Percentiles rank a stretch among this genome's conserved stretches.
These are phyloP conservation scores for Achaetomiella virescens DNA, from an alignment of 495 filamentous ascomycete genomes.

Conservation along the genomic window DNA sequence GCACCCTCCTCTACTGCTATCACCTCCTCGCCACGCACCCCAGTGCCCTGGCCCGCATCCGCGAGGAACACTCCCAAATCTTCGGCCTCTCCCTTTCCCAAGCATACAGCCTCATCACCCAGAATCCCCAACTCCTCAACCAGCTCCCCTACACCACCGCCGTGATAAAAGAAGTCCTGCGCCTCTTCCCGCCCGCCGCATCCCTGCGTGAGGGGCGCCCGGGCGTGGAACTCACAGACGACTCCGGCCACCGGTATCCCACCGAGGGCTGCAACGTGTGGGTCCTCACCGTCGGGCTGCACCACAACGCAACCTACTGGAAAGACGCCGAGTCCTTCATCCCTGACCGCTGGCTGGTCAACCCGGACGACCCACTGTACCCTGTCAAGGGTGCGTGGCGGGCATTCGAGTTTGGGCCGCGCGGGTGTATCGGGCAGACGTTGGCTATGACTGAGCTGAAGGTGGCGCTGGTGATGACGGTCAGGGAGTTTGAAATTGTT, in stretches of 20 bases:
- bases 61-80: constrained; percentile 37
- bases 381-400: constrained; percentile 41
- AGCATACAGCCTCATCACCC: constrained; percentile 25
- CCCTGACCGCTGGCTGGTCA: constrained; percentile 39
- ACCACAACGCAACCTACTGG: constrained; percentile 33
- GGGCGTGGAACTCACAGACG: constrained; percentile 17
- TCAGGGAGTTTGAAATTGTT: neutral
- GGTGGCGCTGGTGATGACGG: constrained; percentile 39
- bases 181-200: constrained; percentile 32
- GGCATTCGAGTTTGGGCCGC: constrained; percentile 48
- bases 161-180: constrained; percentile 41
- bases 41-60: constrained; percentile 25
- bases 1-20: constrained; percentile 27
- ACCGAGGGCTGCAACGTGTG: constrained; percentile 30
- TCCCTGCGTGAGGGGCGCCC: constrained; percentile 25
- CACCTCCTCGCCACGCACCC: constrained; percentile 37
- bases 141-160: constrained; percentile 35
- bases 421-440: constrained; percentile 51
- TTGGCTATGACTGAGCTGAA: constrained; percentile 45
- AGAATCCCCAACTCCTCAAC: constrained; percentile 21
- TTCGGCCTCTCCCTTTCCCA: constrained; percentile 14
- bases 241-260: constrained; percentile 21
- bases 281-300: constrained; percentile 28
- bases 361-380: constrained; percentile 30
- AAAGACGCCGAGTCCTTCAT: constrained; percentile 35